Percentiles rank a stretch among this genome's conserved stretches.
phyloP scores from a whole-genome alignment of 306 rosid species.

The Sechiopsis laciniata region DNA sequence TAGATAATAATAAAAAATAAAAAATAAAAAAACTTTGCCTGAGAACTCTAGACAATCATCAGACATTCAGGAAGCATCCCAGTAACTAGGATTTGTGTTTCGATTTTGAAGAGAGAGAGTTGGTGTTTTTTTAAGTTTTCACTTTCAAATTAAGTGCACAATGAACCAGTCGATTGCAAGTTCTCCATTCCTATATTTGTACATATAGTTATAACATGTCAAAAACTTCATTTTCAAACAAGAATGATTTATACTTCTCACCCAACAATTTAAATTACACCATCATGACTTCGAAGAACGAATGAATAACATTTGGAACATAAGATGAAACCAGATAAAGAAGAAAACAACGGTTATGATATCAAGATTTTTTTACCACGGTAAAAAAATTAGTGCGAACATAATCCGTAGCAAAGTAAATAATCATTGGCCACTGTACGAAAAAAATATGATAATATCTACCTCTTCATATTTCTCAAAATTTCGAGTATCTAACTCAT shows the following conservation, averaged over 20 bases:
- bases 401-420: neutral
- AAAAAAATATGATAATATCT: slow-evolving; percentile 7
- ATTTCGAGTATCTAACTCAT: slow-evolving; percentile 77
- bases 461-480: slow-evolving; percentile 91
- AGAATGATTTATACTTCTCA: neutral
- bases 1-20: too few species aligned
- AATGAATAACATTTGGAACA: neutral
- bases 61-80: neutral
- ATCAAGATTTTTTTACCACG: neutral
- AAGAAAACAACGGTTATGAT: neutral
- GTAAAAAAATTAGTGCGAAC: neutral
- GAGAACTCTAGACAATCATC: neutral
- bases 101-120: neutral
- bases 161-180: neutral
- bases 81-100: neutral
- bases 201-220: neutral
- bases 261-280: neutral
- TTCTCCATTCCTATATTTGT: neutral
- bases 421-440: neutral
- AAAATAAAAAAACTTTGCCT: neutral
- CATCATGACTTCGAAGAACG: neutral
- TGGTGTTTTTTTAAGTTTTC: too few species aligned
- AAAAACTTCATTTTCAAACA: neutral
- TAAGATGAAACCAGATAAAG: slow-evolving; percentile 2
- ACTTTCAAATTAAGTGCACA: neutral